Evolutionary conservation across 768 basidiomycete genomes (phyloP), one percentile per base, ranked within the genome.

Genomic region (Gymnopilus junonius): DNA sequence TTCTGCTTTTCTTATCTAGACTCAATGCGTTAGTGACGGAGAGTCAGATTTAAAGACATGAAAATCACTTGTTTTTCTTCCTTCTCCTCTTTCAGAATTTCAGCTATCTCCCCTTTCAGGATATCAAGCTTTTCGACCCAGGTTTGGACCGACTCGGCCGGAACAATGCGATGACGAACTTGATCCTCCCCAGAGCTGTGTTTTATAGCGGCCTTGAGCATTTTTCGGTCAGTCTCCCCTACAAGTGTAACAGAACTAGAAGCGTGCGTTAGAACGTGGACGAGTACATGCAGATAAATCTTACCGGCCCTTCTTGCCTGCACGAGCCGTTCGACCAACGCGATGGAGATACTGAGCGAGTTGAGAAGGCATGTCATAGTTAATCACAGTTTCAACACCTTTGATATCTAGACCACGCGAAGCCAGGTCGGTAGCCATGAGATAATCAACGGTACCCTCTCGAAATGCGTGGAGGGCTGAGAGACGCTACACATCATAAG

Each of bases 331-430:
- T 73, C 97, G 86, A 69, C 97, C 97, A 23, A 99, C 97, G 62
- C 97, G 92, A 75, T 99, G 97, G 32, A 98, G 85, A 77, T 99
- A 99, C 70, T 95, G 95, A 8, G 93, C 88, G 34, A 98, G 80
- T 71, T 95, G 92, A 20, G 87, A 85, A 10, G 97, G 97, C 97
- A 99, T 97, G 74, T 99, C 97, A 73, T 96, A 99, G 76, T 99
- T 99, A 74, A 99, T 95, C 65, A 99, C 94, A 2, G 95, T 95
- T 72, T 99, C 94, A 25, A 98, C 90, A 15, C 96, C 96, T 73
- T 96, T 97, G 81, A 99, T 97, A 77, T 99, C 97, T 29, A 99
- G 83, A 76, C 97, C 94, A 63, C 95, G 89, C 59, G 95, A 93
- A 32, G 97, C 97, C 35, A 99, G 80, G 74, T 99, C 97, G 0